These are phyloP conservation scores for Rutstroemia sp. DNA, from an alignment of 2,329 filamentous ascomycete genomes.

Conservation along the genomic window DNA sequence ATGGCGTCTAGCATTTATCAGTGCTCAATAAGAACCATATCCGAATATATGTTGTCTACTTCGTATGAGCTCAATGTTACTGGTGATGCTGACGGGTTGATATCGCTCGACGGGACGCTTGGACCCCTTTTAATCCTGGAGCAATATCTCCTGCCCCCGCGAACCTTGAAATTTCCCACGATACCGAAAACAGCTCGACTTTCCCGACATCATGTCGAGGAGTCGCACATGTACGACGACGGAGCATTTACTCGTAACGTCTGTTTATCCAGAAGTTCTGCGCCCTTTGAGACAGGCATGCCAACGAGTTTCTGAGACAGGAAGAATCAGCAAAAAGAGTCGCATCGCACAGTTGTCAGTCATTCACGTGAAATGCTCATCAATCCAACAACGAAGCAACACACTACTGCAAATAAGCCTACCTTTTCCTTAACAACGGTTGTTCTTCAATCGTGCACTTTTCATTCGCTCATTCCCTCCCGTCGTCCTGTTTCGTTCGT, in stretches of 20 bases:
- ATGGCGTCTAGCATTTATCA: constrained; percentile 4
- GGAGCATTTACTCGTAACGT: not conserved
- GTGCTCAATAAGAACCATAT: not conserved
- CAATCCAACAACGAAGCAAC: too few relatives aligned
- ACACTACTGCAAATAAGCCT: too few relatives aligned
- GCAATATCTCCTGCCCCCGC: not conserved
- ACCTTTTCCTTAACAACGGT: too few relatives aligned
- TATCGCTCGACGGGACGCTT: not conserved
- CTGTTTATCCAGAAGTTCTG: not conserved
- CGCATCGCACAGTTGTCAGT: too few relatives aligned
- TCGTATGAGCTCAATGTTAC: too few relatives aligned
- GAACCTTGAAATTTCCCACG: not conserved
- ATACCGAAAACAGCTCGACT: constrained; percentile 1
- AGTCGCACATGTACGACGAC: not conserved
- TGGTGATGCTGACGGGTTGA: too few relatives aligned
- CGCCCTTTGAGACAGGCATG: not conserved
- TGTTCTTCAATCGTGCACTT: too few relatives aligned
- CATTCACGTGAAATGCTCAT: too few relatives aligned
- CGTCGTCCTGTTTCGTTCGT: too few relatives aligned
- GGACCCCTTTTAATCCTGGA: not conserved
- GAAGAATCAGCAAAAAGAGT: too few relatives aligned
- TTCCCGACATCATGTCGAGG: not conserved
- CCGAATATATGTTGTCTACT: not conserved
- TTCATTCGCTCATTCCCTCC: too few relatives aligned
- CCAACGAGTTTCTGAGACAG: too few relatives aligned